Conservation (phyloP, 2,329 filamentous ascomycete species). For the Bipolaris bicolor region DNA sequence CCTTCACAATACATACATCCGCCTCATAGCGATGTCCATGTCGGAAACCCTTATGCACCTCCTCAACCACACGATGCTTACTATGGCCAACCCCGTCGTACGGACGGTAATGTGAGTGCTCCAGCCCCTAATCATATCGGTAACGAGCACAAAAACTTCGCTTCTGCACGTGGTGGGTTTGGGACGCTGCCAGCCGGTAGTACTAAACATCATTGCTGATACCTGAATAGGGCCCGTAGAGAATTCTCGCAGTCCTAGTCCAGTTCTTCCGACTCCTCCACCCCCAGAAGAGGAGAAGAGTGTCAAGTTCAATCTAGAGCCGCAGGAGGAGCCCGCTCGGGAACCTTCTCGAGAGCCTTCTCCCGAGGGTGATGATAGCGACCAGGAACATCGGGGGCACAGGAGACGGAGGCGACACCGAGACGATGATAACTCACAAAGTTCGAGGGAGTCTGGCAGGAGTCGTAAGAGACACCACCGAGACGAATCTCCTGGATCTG, state of each 20-base stretch:
- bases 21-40: conserved; percentile 38
- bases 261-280: not conserved
- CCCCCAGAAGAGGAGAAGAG: conserved; percentile 35
- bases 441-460: conserved; percentile 24
- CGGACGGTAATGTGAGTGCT: conserved; percentile 60
- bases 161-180: conserved; percentile 44
- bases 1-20: conserved; percentile 39
- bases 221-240: conserved; percentile 35
- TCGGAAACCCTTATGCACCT: conserved; percentile 37
- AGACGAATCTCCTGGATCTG: conserved; percentile 35
- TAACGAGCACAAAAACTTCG: conserved; percentile 33
- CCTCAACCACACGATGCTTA: conserved; percentile 32
- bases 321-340: conserved; percentile 33
- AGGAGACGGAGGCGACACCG: conserved; percentile 18
- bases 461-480: conserved; percentile 28
- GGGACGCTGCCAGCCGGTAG: conserved; percentile 35
- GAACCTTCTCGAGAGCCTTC: conserved; percentile 22
- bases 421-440: conserved; percentile 25
- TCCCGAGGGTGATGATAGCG: conserved; percentile 14
- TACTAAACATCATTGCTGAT: conserved; percentile 10
- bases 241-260: conserved; percentile 17
- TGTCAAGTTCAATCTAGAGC: conserved; percentile 50
- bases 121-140: conserved; percentile 34
- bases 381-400: conserved; percentile 9
- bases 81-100: conserved; percentile 46